Percentiles rank a stretch among this genome's conserved stretches.
These are phyloP conservation scores for Leccinum pallidistipes DNA, from an alignment of 1,284 basidiomycete species.

Conservation along the genomic window DNA sequence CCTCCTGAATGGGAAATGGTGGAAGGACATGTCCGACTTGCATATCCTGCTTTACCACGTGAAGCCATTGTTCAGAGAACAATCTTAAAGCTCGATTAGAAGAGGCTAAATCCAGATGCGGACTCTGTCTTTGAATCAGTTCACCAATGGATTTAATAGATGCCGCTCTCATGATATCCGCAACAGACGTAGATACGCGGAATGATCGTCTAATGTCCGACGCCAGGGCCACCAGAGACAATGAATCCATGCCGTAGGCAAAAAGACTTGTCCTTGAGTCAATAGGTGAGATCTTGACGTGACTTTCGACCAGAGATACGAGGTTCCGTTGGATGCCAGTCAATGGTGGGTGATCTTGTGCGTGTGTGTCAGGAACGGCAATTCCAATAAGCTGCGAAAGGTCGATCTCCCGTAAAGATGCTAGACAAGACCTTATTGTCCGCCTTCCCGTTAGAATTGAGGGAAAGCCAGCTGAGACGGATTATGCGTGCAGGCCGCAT, in stretches of 20 bases:
- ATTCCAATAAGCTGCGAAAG: slow-evolving; percentile 29
- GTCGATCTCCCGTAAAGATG: slow-evolving; percentile 38
- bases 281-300: slow-evolving; percentile 13
- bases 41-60: slow-evolving; percentile 25
- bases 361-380: not conserved
- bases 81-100: slow-evolving; percentile 12
- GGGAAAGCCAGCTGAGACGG: slow-evolving; percentile 47
- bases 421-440: slow-evolving; percentile 43
- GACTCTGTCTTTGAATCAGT: slow-evolving; percentile 18
- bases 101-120: not conserved
- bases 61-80: slow-evolving; percentile 34
- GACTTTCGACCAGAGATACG: slow-evolving; percentile 14
- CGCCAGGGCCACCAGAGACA: slow-evolving; percentile 41
- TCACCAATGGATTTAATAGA: slow-evolving; percentile 37
- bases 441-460: slow-evolving; percentile 50
- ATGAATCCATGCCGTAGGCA: slow-evolving; percentile 48
- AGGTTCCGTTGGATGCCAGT: slow-evolving; percentile 10
- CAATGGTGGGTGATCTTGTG: not conserved
- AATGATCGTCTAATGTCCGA: slow-evolving; percentile 38
- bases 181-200: slow-evolving; percentile 34
- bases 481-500: slow-evolving; percentile 55
- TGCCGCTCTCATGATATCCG: slow-evolving; percentile 43
- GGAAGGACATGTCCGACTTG: slow-evolving; percentile 41
- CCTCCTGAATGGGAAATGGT: slow-evolving; percentile 51
- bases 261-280: slow-evolving; percentile 38